Evolutionary conservation across 2,329 filamentous ascomycete genomes (phyloP), one percentile per base, ranked within the genome.

Genomic region (Neofusicoccum sp.): DNA sequence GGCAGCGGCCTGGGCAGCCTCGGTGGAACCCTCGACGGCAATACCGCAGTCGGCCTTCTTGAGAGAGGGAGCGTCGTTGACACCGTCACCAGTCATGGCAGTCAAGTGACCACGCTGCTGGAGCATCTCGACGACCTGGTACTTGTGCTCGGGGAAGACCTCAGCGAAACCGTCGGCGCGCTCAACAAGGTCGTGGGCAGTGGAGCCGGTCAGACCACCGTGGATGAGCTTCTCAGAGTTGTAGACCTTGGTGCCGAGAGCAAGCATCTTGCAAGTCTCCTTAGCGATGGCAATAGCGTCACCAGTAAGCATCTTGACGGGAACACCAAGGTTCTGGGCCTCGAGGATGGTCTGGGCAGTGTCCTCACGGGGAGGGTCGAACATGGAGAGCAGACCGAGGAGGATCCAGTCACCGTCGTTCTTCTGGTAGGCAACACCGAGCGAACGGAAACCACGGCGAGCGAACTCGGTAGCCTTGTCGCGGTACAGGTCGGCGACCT

Each of bases 181-280:
- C 79, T 91, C 88, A 64, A 90, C 87, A 33, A 91, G 84, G 72
- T 91, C 88, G 78, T 90, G 86, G 78, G 90, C 86, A 63, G 87
- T 87, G 65, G 86, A 85, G 67, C 88, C 88, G 62, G 86, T 83
- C 63, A 91, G 83, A 80, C 88, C 88, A 77, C 88, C 87, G 77
- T 89, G 86, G 68, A 90, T 89, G 66, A 91, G 84, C 78, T 87
- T 88, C 72, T 89, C 86, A 63, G 88, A 90, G 80, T 90, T 89
- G 82, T 91, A 91, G 66, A 91, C 88, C 82, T 90, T 90, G 73
- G 88, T 90, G 68, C 87, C 87, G 62, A 91, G 85, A 66, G 88
- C 87, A 73, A 91, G 82, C 86, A 90, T 90, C 80, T 90, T 89
- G 84, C 88, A 91, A 67, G 88, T 91, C 78, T 91, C 88, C 80